phyloP scores from a whole-genome alignment of 805 yeast genomes.

The Millerago galiae region DNA sequence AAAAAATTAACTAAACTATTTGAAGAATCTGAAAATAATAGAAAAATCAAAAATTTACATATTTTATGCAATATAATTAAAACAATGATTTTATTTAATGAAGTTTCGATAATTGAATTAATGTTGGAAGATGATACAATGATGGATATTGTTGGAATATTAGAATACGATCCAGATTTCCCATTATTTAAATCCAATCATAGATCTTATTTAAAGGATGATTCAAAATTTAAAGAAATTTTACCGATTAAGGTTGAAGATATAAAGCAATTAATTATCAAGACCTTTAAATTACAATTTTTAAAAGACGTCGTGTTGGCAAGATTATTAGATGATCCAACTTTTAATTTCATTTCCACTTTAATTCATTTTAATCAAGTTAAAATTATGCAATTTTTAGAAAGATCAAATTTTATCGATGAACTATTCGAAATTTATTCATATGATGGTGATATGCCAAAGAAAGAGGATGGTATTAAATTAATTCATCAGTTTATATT shows the following conservation, averaged over 20 bases:
- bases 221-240: conserved; percentile 62
- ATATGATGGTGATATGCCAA: conserved; percentile 5
- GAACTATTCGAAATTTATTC: conserved; percentile 55
- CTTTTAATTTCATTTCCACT: conserved; percentile 59
- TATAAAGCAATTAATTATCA: conserved; percentile 52
- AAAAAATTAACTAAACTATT: conserved; percentile 46
- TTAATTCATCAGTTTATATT: conserved; percentile 74
- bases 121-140: conserved; percentile 48
- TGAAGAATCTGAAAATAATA: conserved; percentile 45
- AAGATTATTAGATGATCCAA: conserved; percentile 73
- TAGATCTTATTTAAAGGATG: conserved; percentile 54
- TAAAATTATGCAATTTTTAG: conserved; percentile 54
- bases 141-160: conserved; percentile 62
- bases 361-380: conserved; percentile 65
- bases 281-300: conserved; percentile 73
- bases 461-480: conserved; percentile 57
- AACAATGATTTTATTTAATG: conserved; percentile 65
- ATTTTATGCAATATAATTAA: conserved; percentile 69
- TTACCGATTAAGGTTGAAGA: conserved; percentile 51
- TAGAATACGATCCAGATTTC: conserved; percentile 87
- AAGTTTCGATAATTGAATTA: conserved; percentile 51
- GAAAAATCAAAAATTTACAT: conserved; percentile 51
- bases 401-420: conserved; percentile 45
- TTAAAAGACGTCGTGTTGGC: conserved; percentile 84
- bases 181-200: conserved; percentile 78